These are phyloP conservation scores for Arbutus unedo DNA, from an alignment of 148 eudicot genomes.

Conservation along the genomic window DNA sequence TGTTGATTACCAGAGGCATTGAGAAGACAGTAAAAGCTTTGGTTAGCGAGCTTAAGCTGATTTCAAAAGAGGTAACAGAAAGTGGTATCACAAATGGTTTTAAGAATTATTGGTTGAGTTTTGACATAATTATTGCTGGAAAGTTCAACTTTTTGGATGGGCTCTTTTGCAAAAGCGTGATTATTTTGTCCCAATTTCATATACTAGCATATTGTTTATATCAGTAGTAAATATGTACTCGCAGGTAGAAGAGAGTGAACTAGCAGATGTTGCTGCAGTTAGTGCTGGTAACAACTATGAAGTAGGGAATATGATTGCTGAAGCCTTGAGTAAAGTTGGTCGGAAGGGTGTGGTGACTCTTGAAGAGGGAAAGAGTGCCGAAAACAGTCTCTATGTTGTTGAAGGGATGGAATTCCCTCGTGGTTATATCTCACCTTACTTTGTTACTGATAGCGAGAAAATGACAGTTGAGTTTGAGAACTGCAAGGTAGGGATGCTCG, in stretches of 20 bases:
- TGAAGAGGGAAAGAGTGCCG: constrained; percentile 95
- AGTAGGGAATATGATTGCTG: constrained; percentile 90
- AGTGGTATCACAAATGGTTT: background rate
- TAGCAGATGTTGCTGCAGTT: constrained; percentile 95
- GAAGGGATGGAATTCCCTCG: constrained; percentile 85
- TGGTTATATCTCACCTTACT: constrained; percentile 75
- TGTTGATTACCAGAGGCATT: constrained; percentile 69
- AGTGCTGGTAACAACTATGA: constrained; percentile 98
- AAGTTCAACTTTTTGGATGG: background rate
- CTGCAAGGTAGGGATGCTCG: constrained; percentile 62
- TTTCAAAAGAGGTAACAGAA: constrained; percentile 60
- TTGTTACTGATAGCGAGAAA: constrained; percentile 69
- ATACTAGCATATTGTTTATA: background rate
- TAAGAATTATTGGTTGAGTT: background rate
- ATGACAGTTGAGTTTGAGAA: constrained; percentile 69
- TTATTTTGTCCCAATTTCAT: background rate
- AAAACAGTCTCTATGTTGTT: constrained; percentile 71
- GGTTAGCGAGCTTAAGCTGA: constrained; percentile 52
- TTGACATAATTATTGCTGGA: background rate
- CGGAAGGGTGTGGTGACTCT: constrained; percentile 96
- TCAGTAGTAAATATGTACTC: background rate
- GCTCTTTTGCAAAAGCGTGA: background rate
- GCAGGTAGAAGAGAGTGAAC: constrained; percentile 76
- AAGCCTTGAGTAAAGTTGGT: constrained; percentile 92
- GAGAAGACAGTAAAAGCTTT: constrained; percentile 64